Percentiles rank a stretch among this genome's conserved stretches.
Evolutionary conservation across 139 green algal species (phyloP).

Genomic region (Mychonastes homosphaera): DNA sequence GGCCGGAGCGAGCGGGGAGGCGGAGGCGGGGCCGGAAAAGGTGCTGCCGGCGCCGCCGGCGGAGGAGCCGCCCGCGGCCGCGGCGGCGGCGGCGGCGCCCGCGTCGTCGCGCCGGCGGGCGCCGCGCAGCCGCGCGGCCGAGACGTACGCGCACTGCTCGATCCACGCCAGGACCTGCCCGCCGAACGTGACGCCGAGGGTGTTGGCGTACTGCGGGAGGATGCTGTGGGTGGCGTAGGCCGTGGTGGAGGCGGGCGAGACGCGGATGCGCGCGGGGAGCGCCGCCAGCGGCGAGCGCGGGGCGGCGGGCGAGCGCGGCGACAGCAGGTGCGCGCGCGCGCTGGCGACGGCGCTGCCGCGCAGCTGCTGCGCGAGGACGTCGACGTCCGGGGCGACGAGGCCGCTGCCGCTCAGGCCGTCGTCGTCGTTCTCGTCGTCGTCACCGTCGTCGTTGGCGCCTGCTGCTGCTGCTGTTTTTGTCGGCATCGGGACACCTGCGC

Average conservation of each 20-base stretch:
- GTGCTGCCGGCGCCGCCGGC: too few species aligned
- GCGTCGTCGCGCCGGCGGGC: too few species aligned
- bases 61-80: too few species aligned
- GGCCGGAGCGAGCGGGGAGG: too few species aligned
- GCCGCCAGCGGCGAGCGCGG: background rate
- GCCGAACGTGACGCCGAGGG: conserved; percentile 69
- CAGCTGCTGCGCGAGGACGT: background rate
- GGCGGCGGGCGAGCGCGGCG: background rate
- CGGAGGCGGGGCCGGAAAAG: too few species aligned
- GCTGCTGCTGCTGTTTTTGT: too few species aligned
- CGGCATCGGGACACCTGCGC: too few species aligned
- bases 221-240: conserved; percentile 70
- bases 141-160: conserved; percentile 72
- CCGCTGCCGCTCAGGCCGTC: conserved; percentile 6
- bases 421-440: background rate
- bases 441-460: too few species aligned
- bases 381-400: too few species aligned
- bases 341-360: background rate
- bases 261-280: background rate
- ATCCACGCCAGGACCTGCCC: conserved; percentile 66
- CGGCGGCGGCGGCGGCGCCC: too few species aligned
- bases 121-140: conserved; percentile 50
- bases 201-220: conserved; percentile 76
- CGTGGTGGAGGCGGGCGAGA: conserved; percentile 40
- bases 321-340: too few species aligned